Evolutionary conservation across 1,139 yeast species (phyloP).

Genomic region (Kluyveromyces sp.): DNA sequence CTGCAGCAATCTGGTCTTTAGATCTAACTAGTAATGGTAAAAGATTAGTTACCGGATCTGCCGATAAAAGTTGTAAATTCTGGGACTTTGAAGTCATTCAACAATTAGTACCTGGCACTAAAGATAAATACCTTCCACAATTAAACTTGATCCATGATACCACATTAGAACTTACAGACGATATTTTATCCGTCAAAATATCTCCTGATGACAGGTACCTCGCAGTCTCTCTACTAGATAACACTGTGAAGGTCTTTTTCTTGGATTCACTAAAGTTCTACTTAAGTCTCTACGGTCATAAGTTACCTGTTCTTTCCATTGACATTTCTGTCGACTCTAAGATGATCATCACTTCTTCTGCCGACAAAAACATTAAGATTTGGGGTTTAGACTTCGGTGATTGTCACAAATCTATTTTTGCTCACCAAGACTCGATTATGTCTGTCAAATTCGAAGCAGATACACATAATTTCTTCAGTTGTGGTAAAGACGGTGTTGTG

Average conservation of each 20-base stretch:
- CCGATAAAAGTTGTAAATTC: constrained; percentile 81
- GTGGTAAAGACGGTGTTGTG: constrained; percentile 80
- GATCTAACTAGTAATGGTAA: constrained; percentile 85
- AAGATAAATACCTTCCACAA: constrained; percentile 39
- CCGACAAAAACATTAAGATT: constrained; percentile 91
- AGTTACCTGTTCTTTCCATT: constrained; percentile 82
- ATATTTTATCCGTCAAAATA: constrained; percentile 70
- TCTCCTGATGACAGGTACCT: constrained; percentile 73
- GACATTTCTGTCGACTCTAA: constrained; percentile 88
- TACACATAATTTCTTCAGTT: constrained; percentile 81
- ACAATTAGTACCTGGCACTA: constrained; percentile 64
- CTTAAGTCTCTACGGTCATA: constrained; percentile 89
- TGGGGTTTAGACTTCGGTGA: constrained; percentile 99
- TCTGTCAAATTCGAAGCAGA: constrained; percentile 75
- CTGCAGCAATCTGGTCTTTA: constrained; percentile 84
- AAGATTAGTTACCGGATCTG: constrained; percentile 83
- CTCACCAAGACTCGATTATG: constrained; percentile 95
- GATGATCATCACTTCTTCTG: constrained; percentile 82
- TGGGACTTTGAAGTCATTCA: constrained; percentile 74
- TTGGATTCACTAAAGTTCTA: constrained; percentile 79
- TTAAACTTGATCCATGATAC: constrained; percentile 65
- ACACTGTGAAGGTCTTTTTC: constrained; percentile 88
- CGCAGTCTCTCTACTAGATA: constrained; percentile 82
- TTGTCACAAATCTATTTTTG: constrained; percentile 93
- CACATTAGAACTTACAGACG: constrained; percentile 80